Base-by-base conservation (phyloP, 306 rosid genomes). In the Crataegus laevigata region DNA sequence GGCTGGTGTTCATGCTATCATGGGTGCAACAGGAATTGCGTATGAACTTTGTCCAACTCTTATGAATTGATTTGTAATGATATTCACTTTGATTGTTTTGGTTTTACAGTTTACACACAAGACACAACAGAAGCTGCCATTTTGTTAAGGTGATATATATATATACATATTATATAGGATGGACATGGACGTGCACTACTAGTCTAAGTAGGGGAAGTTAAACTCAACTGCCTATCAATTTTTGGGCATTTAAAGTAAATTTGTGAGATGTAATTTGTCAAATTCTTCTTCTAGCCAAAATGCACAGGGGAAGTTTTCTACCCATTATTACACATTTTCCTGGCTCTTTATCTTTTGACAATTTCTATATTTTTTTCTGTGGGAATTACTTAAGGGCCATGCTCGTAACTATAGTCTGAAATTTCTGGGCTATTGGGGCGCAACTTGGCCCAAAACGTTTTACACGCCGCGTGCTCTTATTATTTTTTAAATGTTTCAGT, bases 1-100 rank as follows among this genome's bases (percentile, higher is more conserved):
- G 83, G 77, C 71, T 60, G 76, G 59, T 43, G 11, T 29, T 57
- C 43, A 55, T 40, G 54, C 40, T 17, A 2, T 50, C 42, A 45
- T 24, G 74, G 60, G 22, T 29, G 55, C 72, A 66, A 68, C 59
- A 30, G 66, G 75, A 75, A 76, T 58, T 70, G 52, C 50, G 50
- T 75, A 47, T 78, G 77, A 29, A 59, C 26, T 65, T 73, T 81
- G 7, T 28, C 60, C 50, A 19, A 51, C 21, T 15, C 21, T 32
- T 63, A 34, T 54, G 51, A 76, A 73, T 83, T 80, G 74, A 80
- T 68, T 77, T 80, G 82, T 83, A 76, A 64, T 60, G 78, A 38
- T 77, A 68, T 80, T 80, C 66, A 67, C 80, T 73, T 73, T 22
- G 38, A 70, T 65, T 42, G 14, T 28, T 74, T 54, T 3, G 50